phyloP scores from a whole-genome alignment of 352 stramenopile species.

The Phytophthora boehmeriae region DNA sequence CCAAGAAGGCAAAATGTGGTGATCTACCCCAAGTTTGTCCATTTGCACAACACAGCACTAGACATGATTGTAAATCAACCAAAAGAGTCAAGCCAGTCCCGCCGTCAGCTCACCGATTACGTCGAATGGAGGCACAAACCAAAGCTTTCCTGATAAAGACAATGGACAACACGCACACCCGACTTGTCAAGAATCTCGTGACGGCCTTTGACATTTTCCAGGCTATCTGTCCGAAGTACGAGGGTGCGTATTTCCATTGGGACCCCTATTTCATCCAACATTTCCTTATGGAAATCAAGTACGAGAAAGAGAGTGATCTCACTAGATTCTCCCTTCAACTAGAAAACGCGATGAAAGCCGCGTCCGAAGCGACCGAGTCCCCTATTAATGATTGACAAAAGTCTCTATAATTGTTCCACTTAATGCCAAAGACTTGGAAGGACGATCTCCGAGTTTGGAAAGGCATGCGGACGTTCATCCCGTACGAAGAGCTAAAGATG shows the following conservation, averaged over 20 bases:
- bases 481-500: conserved; percentile 11
- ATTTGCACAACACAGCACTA: too few relatives aligned
- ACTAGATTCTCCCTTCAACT: conserved; percentile 12
- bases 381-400: conserved; percentile 5
- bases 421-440: too few relatives aligned
- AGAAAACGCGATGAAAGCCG: too few relatives aligned
- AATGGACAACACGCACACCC: too few relatives aligned
- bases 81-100: not conserved
- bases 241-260: conserved; percentile 1
- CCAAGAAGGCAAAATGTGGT: too few relatives aligned
- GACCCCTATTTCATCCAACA: conserved; percentile 7
- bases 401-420: conserved; percentile 12
- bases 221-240: conserved; percentile 17
- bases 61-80: too few relatives aligned
- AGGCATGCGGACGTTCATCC: conserved; percentile 36
- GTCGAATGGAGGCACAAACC: conserved; percentile 8
- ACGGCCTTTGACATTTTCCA: conserved; percentile 16
- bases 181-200: conserved; percentile 6
- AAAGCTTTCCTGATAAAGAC: conserved; percentile 18
- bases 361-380: conserved; percentile 6
- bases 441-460: conserved; percentile 42
- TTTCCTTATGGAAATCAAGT: conserved; percentile 13
- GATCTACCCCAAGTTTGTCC: too few relatives aligned
- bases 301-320: conserved; percentile 6
- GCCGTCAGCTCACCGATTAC: not conserved